Evolutionary conservation across 192 early-diverging fungal species (phyloP).

Genomic region (Entomortierella chlamydospora): DNA sequence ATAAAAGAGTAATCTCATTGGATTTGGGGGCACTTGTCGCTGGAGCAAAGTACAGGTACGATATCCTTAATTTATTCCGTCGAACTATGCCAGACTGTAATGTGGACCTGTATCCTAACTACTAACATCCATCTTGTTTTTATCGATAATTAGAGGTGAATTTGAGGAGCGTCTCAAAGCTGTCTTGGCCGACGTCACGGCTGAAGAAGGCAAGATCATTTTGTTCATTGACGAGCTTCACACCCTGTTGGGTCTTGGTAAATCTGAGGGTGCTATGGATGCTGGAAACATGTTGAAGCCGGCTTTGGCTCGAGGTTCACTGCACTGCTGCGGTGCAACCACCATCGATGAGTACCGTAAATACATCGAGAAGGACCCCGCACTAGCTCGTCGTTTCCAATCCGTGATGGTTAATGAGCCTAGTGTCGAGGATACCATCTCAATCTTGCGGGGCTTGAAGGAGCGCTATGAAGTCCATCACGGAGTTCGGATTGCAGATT

Average conservation of each 20-base stretch:
- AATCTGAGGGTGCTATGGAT: slow-evolving; percentile 82
- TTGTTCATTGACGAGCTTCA: slow-evolving; percentile 88
- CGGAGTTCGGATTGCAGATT: slow-evolving; percentile 81
- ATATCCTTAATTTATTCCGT: background rate
- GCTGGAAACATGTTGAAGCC: slow-evolving; percentile 87
- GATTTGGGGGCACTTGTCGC: slow-evolving; percentile 77
- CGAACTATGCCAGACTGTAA: too few relatives aligned
- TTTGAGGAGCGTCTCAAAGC: slow-evolving; percentile 86
- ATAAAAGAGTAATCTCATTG: slow-evolving; percentile 76
- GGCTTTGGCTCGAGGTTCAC: slow-evolving; percentile 75
- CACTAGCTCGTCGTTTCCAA: slow-evolving; percentile 83
- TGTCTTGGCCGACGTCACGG: slow-evolving; percentile 76
- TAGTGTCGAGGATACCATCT: slow-evolving; percentile 74
- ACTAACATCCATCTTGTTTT: background rate
- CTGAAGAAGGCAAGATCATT: slow-evolving; percentile 78
- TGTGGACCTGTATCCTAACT: too few relatives aligned
- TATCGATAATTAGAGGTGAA: slow-evolving; percentile 69
- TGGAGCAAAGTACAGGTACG: slow-evolving; percentile 79
- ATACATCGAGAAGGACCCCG: slow-evolving; percentile 81
- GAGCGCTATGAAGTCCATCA: slow-evolving; percentile 84
- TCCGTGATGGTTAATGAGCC: slow-evolving; percentile 80
- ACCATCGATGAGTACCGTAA: slow-evolving; percentile 85
- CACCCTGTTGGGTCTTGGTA: slow-evolving; percentile 78
- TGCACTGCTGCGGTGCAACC: slow-evolving; percentile 83
- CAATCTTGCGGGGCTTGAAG: slow-evolving; percentile 82